Percentiles rank a stretch among this genome's conserved stretches.
Conservation (phyloP, 148 eudicot genomes). For the Rhododendron vialii region DNA sequence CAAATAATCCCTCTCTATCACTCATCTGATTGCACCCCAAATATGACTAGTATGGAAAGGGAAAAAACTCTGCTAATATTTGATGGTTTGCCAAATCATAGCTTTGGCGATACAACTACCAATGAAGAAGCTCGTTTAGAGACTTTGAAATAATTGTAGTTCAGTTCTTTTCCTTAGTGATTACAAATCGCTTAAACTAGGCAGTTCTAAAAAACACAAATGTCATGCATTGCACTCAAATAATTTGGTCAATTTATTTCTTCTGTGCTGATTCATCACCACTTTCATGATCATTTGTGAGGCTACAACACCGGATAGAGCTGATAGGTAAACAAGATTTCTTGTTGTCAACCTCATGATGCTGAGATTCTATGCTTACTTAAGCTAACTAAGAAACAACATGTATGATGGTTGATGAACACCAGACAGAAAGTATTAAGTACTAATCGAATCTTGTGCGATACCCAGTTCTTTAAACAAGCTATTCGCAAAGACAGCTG, state of each 20-base stretch:
- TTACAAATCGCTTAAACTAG: background rate
- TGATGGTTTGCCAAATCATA: background rate
- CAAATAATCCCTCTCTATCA: background rate
- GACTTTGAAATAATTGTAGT: background rate
- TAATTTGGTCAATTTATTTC: background rate
- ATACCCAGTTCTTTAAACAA: background rate
- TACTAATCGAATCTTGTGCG: background rate
- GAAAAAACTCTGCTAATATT: background rate
- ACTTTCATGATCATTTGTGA: background rate
- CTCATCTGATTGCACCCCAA: background rate
- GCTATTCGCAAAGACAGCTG: background rate
- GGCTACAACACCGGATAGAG: background rate
- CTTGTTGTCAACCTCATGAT: background rate
- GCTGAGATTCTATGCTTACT: background rate
- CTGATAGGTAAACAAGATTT: background rate
- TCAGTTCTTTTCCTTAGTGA: background rate
- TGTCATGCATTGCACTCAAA: conserved; percentile 4
- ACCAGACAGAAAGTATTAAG: background rate
- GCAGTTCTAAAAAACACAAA: background rate
- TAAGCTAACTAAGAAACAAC: background rate
- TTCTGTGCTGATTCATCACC: background rate
- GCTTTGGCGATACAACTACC: background rate
- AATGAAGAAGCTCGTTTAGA: background rate
- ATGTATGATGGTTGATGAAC: background rate
- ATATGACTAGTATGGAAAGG: background rate